phyloP scores from a whole-genome alignment of 1,139 yeast species.

The Hemisphaericaspora lyxosophila region DNA sequence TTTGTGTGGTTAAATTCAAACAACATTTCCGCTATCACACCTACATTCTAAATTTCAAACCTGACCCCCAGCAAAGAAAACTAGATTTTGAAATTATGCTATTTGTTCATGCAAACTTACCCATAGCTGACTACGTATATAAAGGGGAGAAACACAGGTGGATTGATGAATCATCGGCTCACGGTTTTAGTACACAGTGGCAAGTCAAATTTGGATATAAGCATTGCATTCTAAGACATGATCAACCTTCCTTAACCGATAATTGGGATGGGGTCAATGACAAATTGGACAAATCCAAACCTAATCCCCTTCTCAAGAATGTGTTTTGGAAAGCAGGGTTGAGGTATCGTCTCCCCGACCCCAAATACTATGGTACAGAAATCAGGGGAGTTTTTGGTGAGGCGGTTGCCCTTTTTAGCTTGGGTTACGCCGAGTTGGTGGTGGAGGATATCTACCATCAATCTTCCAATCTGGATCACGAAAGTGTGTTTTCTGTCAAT shows the following conservation, averaged over 20 bases:
- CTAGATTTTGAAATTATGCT: conserved; percentile 8
- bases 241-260: conserved; percentile 12
- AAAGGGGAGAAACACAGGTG: conserved; percentile 12
- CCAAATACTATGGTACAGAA: conserved; percentile 11
- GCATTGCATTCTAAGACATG: conserved; percentile 7
- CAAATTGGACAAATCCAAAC: conserved; percentile 9
- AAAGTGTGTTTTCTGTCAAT: conserved; percentile 11
- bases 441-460: conserved; percentile 11
- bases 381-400: conserved; percentile 11
- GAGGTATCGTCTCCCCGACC: no score
- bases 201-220: conserved; percentile 14
- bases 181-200: conserved; percentile 7
- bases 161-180: conserved; percentile 11
- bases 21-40: conserved; percentile 11
- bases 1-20: conserved; percentile 8
- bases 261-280: conserved; percentile 14
- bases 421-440: conserved; percentile 12
- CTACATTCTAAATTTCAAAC: conserved; percentile 12
- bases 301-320: conserved; percentile 9
- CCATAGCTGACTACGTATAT: conserved; percentile 13
- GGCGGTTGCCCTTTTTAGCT: conserved; percentile 8
- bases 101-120: conserved; percentile 11
- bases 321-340: not conserved
- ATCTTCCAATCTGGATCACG: conserved; percentile 8
- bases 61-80: conserved; percentile 9